Evolutionary conservation across 176 grass and related monocot genomes (phyloP), one percentile per base, ranked within the genome.

Genomic region (Oryza australiensis): DNA sequence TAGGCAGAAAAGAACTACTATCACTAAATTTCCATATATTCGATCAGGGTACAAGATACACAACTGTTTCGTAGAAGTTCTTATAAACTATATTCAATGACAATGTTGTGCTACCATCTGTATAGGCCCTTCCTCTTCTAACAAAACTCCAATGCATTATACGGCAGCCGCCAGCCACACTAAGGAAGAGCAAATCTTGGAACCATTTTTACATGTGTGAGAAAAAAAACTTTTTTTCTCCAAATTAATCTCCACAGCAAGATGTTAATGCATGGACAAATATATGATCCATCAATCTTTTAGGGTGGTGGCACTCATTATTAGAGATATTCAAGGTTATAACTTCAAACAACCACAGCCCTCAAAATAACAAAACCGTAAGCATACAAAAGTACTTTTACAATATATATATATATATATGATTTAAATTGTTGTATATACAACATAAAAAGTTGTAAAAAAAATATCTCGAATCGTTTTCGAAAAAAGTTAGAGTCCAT

Each of bases 11-110:
- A 73, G 10, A 85, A 67, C 24, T 53, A 72, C 51, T 41, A 55
- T 80, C 33, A 76, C 66, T 72, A 79, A 66, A 70, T 43, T 65
- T 57, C 12, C 7, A 83, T 22, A 72, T 27, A 64, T 67, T 72
- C 51, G 11, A 26, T 73, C 24, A 66, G 3, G 60, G 30, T 22
- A 73, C 22, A 76, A 9, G 18, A 65, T 14, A 35, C 24, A 78
- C 40, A 55, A 37, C 5, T 84, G 5, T 68, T 80, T 46, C 64
- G 24, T 59, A 24, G 77, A 26, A 81, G 75, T 66, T 23, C 15
- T 18, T 59, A 24, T 71, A 22, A 76, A 81, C 57, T 64, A 64
- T 72, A 57, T 5, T 18, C 5, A 30, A 70, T 75, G 41, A 22
- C 40, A 71, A 70, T 55, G 4, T 22, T 55, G 51, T 5, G 7